A percentile compares a stretch with the other conserved stretches of the same genome.
These are phyloP conservation scores for Chamaenerion angustifolium DNA, from an alignment of 345 rosid genomes.

Conservation along the genomic window DNA sequence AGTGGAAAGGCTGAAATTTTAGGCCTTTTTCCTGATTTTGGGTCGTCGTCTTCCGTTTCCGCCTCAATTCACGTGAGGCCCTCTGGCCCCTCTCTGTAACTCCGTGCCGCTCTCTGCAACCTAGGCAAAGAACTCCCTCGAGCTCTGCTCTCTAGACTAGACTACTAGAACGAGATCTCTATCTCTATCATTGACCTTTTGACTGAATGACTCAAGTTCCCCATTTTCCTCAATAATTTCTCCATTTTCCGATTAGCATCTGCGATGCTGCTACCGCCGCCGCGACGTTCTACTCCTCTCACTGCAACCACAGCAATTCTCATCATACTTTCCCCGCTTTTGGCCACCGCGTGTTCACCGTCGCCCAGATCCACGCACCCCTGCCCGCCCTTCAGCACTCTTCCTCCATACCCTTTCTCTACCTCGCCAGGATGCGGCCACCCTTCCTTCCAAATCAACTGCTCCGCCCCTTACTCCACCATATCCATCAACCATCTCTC, in stretches of 20 bases:
- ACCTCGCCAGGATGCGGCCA: conserved; percentile 63
- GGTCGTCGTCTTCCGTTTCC: no score
- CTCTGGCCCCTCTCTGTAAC: conserved; percentile 10
- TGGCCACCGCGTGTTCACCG: background rate
- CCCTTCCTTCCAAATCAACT: conserved; percentile 59
- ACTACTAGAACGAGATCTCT: conserved; percentile 8
- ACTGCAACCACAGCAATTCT: background rate
- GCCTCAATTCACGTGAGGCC: conserved; percentile 10
- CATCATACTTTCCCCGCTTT: background rate
- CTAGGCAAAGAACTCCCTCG: conserved; percentile 18
- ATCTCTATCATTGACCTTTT: background rate
- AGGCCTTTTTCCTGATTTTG: no score
- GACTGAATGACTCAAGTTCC: background rate
- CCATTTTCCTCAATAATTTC: background rate
- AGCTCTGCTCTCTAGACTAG: background rate
- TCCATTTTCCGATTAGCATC: conserved; percentile 5
- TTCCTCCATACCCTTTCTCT: conserved; percentile 70
- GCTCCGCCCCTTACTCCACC: conserved; percentile 45
- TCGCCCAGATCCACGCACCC: conserved; percentile 14
- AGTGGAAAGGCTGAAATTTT: no score
- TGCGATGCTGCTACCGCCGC: background rate
- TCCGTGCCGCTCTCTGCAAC: conserved; percentile 18
- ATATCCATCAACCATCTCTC: conserved; percentile 52
- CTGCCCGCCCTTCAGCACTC: conserved; percentile 62
- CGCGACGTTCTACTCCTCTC: background rate